Evolutionary conservation across 371 early-diverging fungal genomes (phyloP), one percentile per base, ranked within the genome.

Genomic region (Phascolomyces articulosus): DNA sequence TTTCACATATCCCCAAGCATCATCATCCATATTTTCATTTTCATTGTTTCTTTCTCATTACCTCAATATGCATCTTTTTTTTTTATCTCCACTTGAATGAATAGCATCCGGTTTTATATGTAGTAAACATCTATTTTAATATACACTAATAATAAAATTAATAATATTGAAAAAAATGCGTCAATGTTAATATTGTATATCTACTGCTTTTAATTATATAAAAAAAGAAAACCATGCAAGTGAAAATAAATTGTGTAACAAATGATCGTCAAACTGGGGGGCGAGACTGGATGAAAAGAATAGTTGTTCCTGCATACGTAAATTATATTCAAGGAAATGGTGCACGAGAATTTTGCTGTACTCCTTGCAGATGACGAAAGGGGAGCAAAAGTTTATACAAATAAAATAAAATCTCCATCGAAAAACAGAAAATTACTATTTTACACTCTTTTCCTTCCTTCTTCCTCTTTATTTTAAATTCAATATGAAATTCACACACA

Each of bases 301-400:
- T n/a, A n/a, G n/a, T n/a, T 51, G 51, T 51, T 51, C 51, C 51
- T 51, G 51, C 51, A 24, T 51, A n/a, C 51, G 10, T 24, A 23
- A 4, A 1, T 24, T 16, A 47, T 51, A 13, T 51, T 51, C n/a
- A 20, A 51, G 51, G 51, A 51, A 51, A 51, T 23, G 20, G 51
- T 20, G 51, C 51, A 51, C 51, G 51, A 21, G 20, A 51, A 21
- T 4, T n/a, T n/a, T 23, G 23, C 23, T 24, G 51, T 24, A 51
- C 51, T 51, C 51, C 51, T 51, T 51, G 51, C 51, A 51, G 51
- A 51, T 51, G 51, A 51, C 23, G 10, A 51, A 47, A 24, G 24
- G 26, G 23, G n/a, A 24, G 23, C 44, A 44, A 34, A 34, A 34
- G 34, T 6, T 44, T 24, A 3, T 51, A n/a, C n/a, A n/a, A n/a